A percentile compares a stretch with the other conserved stretches of the same genome.
Evolutionary conservation across 768 basidiomycete species (phyloP).

Genomic region (Chlorophyllum brunneum): DNA sequence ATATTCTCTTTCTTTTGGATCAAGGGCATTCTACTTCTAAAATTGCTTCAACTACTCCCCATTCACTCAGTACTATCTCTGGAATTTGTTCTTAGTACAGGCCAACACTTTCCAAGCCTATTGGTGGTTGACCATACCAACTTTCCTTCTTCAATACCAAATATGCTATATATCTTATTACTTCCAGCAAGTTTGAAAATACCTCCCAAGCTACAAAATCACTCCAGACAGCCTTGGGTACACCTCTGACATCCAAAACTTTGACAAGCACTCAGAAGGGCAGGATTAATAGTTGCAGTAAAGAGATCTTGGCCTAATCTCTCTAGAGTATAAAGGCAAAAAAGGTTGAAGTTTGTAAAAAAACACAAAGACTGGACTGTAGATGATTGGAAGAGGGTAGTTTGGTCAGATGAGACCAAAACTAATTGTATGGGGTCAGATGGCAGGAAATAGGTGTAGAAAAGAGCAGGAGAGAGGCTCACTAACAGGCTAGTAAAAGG

Average conservation of each 20-base stretch:
- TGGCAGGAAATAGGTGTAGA: conserved; percentile 13
- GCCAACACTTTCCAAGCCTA: neutral
- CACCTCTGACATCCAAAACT: neutral
- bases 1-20: neutral
- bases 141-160: neutral
- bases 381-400: conserved; percentile 12
- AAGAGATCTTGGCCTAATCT: neutral
- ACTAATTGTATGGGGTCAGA: conserved; percentile 13
- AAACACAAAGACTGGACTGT: conserved; percentile 5
- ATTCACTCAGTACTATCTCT: neutral
- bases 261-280: too few relatives aligned
- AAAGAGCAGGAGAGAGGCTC: conserved; percentile 19
- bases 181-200: neutral
- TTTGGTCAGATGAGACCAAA: conserved; percentile 13
- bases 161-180: neutral
- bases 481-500: conserved; percentile 13
- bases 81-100: neutral
- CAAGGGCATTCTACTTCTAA: neutral
- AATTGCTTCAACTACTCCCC: neutral
- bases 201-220: neutral
- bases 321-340: neutral
- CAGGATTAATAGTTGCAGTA: too few relatives aligned
- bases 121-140: neutral
- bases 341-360: neutral
- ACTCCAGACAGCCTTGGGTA: neutral